These are phyloP conservation scores for Abortiporus biennis DNA, from an alignment of 1,284 basidiomycete genomes.

Conservation along the genomic window DNA sequence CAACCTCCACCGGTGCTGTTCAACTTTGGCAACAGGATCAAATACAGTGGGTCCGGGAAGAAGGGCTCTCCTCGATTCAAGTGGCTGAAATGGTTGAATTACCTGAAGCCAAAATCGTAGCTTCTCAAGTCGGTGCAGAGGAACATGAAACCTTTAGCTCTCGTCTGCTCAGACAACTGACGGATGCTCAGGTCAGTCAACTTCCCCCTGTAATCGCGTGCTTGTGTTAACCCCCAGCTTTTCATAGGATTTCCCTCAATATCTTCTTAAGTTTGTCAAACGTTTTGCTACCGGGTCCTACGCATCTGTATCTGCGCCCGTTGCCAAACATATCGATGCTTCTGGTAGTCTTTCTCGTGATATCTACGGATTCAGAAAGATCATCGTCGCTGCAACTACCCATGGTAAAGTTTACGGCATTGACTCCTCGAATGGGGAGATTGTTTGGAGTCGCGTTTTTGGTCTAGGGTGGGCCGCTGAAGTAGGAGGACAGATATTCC, in stretches of 20 bases:
- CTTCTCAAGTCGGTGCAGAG: conserved; percentile 28
- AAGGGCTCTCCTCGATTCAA: conserved; percentile 65
- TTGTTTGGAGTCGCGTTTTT: conserved; percentile 73
- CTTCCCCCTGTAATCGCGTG: background rate
- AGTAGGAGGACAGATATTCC: conserved; percentile 46
- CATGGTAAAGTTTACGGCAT: conserved; percentile 80
- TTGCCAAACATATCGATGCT: conserved; percentile 31
- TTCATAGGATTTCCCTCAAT: conserved; percentile 65
- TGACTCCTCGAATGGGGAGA: conserved; percentile 71
- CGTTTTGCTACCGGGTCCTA: conserved; percentile 76
- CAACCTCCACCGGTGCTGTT: conserved; percentile 75
- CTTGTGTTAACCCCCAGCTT: conserved; percentile 1
- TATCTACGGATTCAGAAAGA: conserved; percentile 83
- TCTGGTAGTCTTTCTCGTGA: conserved; percentile 53
- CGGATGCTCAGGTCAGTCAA: conserved; percentile 52
- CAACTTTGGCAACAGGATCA: conserved; percentile 68
- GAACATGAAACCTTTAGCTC: conserved; percentile 52
- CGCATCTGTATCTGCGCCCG: conserved; percentile 36
- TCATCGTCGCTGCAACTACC: conserved; percentile 70
- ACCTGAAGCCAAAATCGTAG: conserved; percentile 55
- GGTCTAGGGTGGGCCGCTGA: conserved; percentile 58
- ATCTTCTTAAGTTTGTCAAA: conserved; percentile 57
- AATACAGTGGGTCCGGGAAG: conserved; percentile 79
- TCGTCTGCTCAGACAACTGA: conserved; percentile 55
- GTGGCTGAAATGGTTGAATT: conserved; percentile 74